Evolutionary conservation across 805 yeast species (phyloP).

Genomic region (Limtongia smithiae): DNA sequence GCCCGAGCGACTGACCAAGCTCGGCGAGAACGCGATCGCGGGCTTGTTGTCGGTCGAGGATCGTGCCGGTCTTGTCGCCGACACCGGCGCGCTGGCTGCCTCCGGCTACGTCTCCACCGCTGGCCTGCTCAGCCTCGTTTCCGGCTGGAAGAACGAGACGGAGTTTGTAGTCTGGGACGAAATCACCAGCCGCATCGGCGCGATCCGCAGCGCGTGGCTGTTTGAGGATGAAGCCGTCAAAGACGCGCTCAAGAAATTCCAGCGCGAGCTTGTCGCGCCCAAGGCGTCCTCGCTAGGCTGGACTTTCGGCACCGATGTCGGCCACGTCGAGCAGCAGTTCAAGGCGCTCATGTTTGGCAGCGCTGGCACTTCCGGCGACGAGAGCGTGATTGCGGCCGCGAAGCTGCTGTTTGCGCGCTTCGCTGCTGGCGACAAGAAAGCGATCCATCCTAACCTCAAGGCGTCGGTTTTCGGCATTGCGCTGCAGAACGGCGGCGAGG

Average conservation of each 20-base stretch:
- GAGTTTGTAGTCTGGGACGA: slow-evolving; percentile 57
- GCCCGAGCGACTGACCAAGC: slow-evolving; percentile 48
- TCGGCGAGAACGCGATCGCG: slow-evolving; percentile 50
- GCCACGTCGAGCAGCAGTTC: slow-evolving; percentile 57
- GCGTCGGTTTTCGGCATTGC: slow-evolving; percentile 61
- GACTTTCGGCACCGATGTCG: slow-evolving; percentile 57
- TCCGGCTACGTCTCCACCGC: slow-evolving; percentile 51
- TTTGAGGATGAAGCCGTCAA: slow-evolving; percentile 45
- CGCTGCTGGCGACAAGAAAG: slow-evolving; percentile 59
- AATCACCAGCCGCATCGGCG: slow-evolving; percentile 43
- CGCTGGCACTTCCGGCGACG: slow-evolving; percentile 37
- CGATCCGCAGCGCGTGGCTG: slow-evolving; percentile 46
- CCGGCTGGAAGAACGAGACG: slow-evolving; percentile 49
- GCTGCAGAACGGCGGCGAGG: slow-evolving; percentile 59
- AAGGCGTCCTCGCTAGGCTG: slow-evolving; percentile 61
- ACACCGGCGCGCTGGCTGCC: slow-evolving; percentile 52
- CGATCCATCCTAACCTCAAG: slow-evolving; percentile 72
- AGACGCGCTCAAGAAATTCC: slow-evolving; percentile 45
- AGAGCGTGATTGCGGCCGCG: slow-evolving; percentile 37
- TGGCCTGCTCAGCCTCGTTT: slow-evolving; percentile 48
- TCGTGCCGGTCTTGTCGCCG: slow-evolving; percentile 62
- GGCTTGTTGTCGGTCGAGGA: slow-evolving; percentile 56
- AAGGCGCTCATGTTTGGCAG: slow-evolving; percentile 52
- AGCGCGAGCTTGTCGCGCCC: slow-evolving; percentile 51
- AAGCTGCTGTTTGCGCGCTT: slow-evolving; percentile 49